phyloP scores from a whole-genome alignment of 2,329 filamentous ascomycete species.

The Pseudonectria buxi region DNA sequence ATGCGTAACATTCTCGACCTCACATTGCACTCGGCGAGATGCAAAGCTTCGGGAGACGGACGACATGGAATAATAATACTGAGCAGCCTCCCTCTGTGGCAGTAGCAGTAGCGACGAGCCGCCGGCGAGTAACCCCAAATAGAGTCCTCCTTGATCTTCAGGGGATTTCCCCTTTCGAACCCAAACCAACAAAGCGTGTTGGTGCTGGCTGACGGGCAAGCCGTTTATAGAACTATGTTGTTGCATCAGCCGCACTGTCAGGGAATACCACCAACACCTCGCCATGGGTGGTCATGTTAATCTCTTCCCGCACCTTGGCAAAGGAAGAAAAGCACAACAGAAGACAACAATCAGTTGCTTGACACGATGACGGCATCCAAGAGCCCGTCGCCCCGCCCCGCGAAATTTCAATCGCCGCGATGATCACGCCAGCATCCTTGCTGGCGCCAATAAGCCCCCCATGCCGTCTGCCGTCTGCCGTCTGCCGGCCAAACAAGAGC shows the following conservation, averaged over 20 bases:
- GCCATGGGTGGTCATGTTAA: too few species aligned
- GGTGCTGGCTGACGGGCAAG: background rate
- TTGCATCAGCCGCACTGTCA: too few species aligned
- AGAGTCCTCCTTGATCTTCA: slow-evolving; percentile 11
- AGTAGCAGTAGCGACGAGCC: too few species aligned
- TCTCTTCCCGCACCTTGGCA: too few species aligned
- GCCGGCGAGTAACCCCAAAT: background rate
- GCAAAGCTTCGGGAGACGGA: too few species aligned
- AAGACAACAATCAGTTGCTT: background rate
- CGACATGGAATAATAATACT: too few species aligned
- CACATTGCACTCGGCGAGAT: too few species aligned
- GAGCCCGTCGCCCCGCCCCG: slow-evolving; percentile 3
- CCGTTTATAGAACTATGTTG: background rate
- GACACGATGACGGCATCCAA: slow-evolving; percentile 5
- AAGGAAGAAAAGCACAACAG: too few species aligned
- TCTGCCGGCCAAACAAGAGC: slow-evolving; percentile 11
- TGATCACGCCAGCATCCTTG: slow-evolving; percentile 10
- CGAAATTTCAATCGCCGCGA: slow-evolving; percentile 25
- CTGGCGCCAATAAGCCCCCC: slow-evolving; percentile 4
- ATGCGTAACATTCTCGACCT: too few species aligned
- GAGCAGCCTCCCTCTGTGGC: too few species aligned
- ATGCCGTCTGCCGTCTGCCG: slow-evolving; percentile 5
- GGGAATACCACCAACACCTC: too few species aligned
- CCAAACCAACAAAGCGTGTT: too few species aligned
- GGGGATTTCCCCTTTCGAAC: slow-evolving; percentile 4